phyloP scores from a whole-genome alignment of 805 yeast species.

The Hanseniaspora hatyaiensis region DNA sequence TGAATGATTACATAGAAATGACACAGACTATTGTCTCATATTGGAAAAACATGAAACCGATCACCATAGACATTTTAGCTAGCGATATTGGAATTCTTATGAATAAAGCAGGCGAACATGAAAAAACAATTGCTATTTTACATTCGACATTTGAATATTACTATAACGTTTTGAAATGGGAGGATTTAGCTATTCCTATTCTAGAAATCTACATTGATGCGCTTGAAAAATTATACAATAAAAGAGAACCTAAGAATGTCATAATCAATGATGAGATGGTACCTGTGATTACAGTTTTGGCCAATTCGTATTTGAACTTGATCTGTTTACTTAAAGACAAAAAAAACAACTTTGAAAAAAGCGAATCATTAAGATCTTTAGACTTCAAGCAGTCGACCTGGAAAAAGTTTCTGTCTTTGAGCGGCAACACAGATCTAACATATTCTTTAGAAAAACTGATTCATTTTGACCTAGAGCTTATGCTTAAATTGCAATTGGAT shows the following conservation, averaged over 20 bases:
- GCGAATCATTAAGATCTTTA: conserved; percentile 16
- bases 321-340: conserved; percentile 24
- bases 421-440: conserved; percentile 19
- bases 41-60: conserved; percentile 33
- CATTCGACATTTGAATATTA: conserved; percentile 61
- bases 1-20: conserved; percentile 35
- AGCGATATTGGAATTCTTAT: conserved; percentile 68
- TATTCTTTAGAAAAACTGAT: conserved; percentile 25
- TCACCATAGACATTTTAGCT: conserved; percentile 62
- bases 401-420: conserved; percentile 23
- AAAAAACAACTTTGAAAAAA: background rate
- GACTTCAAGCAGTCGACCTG: conserved; percentile 20
- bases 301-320: conserved; percentile 27
- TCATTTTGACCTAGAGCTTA: conserved; percentile 17
- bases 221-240: conserved; percentile 28
- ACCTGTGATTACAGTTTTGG: conserved; percentile 23
- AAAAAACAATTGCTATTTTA: conserved; percentile 50
- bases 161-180: conserved; percentile 57
- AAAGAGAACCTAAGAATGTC: conserved; percentile 15
- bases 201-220: conserved; percentile 60
- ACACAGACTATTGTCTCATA: conserved; percentile 35
- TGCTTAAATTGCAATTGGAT: background rate
- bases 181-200: conserved; percentile 50
- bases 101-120: conserved; percentile 44
- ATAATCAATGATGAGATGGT: conserved; percentile 24